Evolutionary conservation across 257 asterid genomes (phyloP).

Genomic region (Nicotiana knightiana): DNA sequence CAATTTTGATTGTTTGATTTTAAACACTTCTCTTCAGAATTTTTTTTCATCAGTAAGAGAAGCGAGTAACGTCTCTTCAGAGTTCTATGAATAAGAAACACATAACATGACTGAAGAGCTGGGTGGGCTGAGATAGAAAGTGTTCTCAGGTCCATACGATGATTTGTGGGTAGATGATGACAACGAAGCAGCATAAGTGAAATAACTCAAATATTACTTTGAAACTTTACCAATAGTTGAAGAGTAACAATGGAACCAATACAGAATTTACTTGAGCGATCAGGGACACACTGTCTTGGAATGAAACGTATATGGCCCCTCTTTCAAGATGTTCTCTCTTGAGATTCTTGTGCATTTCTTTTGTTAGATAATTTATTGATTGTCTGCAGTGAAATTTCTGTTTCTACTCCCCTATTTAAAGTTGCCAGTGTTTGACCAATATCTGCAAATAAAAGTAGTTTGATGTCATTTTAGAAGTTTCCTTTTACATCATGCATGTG

Average conservation of each 20-base stretch:
- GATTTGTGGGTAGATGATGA: not conserved
- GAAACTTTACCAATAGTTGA: not conserved
- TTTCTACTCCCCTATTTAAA: not conserved
- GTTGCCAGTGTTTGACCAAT: not conserved
- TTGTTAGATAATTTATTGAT: not conserved
- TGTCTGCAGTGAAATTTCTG: not conserved
- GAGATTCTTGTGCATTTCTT: not conserved
- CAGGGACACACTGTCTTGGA: not conserved
- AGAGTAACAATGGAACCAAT: not conserved
- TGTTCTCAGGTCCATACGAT: not conserved
- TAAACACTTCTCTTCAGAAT: not conserved
- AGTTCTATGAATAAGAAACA: not conserved
- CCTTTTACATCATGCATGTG: not conserved
- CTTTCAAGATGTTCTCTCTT: not conserved
- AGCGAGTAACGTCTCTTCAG: not conserved
- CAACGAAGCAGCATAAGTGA: not conserved
- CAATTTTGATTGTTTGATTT: not conserved
- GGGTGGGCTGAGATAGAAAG: not conserved
- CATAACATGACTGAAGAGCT: not conserved
- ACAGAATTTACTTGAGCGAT: slow-evolving; percentile 1
- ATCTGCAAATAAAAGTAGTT: not conserved
- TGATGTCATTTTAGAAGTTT: not conserved
- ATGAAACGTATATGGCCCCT: not conserved
- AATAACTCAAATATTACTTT: not conserved
- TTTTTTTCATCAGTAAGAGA: not conserved